Evolutionary conservation across 352 stramenopile species (phyloP), one percentile per base, ranked within the genome.

Genomic region (Globisporangium paroecandrum): DNA sequence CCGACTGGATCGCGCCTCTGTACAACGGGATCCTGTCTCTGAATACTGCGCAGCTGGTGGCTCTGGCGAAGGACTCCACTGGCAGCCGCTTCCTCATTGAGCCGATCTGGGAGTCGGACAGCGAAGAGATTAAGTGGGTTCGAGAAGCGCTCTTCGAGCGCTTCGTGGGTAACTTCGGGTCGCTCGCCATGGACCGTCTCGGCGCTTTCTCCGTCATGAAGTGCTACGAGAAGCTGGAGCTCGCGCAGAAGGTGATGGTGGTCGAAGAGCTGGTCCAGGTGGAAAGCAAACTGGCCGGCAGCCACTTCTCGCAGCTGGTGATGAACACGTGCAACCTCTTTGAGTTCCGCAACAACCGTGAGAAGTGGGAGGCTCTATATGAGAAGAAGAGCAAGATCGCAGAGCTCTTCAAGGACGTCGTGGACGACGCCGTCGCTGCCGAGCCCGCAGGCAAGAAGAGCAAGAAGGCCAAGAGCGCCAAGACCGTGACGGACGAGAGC

Each of bases 121-220:
- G 84, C 22, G 70, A 73, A 1, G 79, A 74, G 13, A 83, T 75
- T 4, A 75, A 77, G 47, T 93, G 83, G 83, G 82, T 90, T 32
- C 80, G 76, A 1, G 56, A 87, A n/a, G 77, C 76, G 32, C 76
- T 94, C 15, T 94, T 87, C 43, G 69, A 84, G 56, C 82, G 82
- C 22, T 91, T 91, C 66, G 74, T 88, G 18, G 84, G 87, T 18
- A 84, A 81, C 47, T 94, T 94, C 56, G 82, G 80, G 29, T 69
- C 79, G 12, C 71, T 94, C 34, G 87, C 85, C 12, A 77, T 89
- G 65, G 85, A 94, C 65, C 87, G 87, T 13, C 79, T 93, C 0
- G 83, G 87, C 20, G 83, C 85, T 20, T 94, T 94, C 61, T 87
- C 83, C 25, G 87, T 93, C 29, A 91, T 94, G 70, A 94, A 94